Evolutionary conservation across 73 alveolate species (phyloP).

Genomic region (Paramecium primaurelia): DNA sequence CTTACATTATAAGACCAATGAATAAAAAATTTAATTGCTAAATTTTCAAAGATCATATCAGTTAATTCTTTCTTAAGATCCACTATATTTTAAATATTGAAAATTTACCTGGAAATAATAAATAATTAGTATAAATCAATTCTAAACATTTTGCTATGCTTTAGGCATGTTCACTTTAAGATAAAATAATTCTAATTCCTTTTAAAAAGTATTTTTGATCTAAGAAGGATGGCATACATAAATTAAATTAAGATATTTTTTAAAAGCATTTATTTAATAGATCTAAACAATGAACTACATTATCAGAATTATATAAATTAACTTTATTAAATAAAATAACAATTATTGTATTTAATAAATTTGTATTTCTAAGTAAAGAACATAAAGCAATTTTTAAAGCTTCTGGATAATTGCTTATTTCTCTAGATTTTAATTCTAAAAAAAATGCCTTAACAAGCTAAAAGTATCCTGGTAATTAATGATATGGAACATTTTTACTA

Average conservation of each 20-base stretch:
- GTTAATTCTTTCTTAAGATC: constrained; percentile 33
- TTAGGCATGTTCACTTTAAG: constrained; percentile 68
- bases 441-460: constrained; percentile 73
- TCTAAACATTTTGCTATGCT: constrained; percentile 70
- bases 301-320: constrained; percentile 63
- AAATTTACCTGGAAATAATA: constrained; percentile 59
- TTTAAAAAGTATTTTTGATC: constrained; percentile 70
- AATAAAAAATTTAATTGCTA: constrained; percentile 65
- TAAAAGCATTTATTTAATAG: constrained; percentile 67
- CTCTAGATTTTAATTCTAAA: constrained; percentile 79
- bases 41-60: constrained; percentile 48
- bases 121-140: constrained; percentile 62
- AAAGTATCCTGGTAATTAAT: constrained; percentile 84
- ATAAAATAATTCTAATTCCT: constrained; percentile 65
- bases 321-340: constrained; percentile 73
- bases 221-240: constrained; percentile 69
- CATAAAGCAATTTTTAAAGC: constrained; percentile 73
- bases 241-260: constrained; percentile 40
- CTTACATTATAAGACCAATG: constrained; percentile 80
- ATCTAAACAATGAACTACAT: constrained; percentile 68
- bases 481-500: constrained; percentile 74
- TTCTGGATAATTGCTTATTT: constrained; percentile 78
- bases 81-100: background rate
- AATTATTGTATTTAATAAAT: constrained; percentile 66
- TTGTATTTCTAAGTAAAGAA: constrained; percentile 67